Conservation (phyloP, 768 basidiomycete genomes). For the Trametes elegans region DNA sequence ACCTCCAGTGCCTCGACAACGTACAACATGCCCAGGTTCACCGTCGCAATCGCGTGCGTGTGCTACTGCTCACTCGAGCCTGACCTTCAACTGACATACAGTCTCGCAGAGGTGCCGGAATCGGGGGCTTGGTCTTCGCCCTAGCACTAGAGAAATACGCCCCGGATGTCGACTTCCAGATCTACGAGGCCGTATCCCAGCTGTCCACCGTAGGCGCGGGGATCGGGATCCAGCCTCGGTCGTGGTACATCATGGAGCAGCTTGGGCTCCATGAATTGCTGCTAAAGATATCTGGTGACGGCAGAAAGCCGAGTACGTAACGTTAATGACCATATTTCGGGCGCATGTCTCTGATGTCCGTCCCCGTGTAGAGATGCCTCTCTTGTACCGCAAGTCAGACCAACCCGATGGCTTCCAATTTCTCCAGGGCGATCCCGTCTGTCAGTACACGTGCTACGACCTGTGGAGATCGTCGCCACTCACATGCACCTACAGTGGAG, state of each 20-base stretch:
- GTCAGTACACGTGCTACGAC: neutral
- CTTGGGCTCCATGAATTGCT: constrained; percentile 6
- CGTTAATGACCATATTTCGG: neutral
- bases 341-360: neutral
- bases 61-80: neutral
- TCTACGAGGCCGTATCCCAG: constrained; percentile 21
- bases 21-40: neutral
- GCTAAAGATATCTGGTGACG: neutral
- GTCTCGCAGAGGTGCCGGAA: constrained; percentile 17
- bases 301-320: neutral
- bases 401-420: neutral
- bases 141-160: constrained; percentile 16
- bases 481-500: neutral
- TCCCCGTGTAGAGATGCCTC: neutral
- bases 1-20: no score
- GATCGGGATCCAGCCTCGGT: constrained; percentile 14
- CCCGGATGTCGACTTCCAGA: constrained; percentile 19
- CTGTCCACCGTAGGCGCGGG: constrained; percentile 24
- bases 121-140: constrained; percentile 21
- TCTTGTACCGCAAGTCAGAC: constrained; percentile 11
- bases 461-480: accelerated
- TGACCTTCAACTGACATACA: no score
- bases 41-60: constrained; percentile 10
- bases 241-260: constrained; percentile 8
- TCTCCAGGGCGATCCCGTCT: neutral